Base-by-base conservation (phyloP, 225 moss, liverwort and hornwort genomes). In the Physcomitrellopsis africana region DNA sequence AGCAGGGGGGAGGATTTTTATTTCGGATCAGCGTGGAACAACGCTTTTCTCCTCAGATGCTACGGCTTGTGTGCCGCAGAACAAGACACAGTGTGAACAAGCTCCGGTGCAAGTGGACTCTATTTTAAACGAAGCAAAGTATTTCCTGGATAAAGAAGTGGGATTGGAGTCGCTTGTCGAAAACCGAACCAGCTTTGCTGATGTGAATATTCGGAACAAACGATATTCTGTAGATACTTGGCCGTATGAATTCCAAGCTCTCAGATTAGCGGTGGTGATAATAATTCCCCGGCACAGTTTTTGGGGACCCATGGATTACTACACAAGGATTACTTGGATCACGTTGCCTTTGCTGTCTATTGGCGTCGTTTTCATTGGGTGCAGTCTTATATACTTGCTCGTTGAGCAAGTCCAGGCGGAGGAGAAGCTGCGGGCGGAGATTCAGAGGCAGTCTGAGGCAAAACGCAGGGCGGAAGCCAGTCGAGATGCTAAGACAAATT, bases 401-500 rank as follows among this genome's bases (percentile, higher is more conserved):
- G 73, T 81, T 72, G 87, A 83, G 67, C 77, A 86, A 70, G 79
- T 81, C 54, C 74, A 80, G 48, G 78, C 73, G 47, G 84, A 85
- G 67, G 63, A 84, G 68, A 90, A 80, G 74, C 76, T 87, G 45
- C 80, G 89, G 80, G 59, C 69, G 73, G 90, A 87, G 73, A 82
- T 90, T 72, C 60, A 68, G 44, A 70, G 76, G 26, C 84, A 86
- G 71, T 68, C 81, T 57, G 85, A 90, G 68, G 84, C 84, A 54
- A 90, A 74, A 68, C 62, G 66, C 54, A 70, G 82, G 64, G 90
- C 90, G 10, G 90, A 90, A 86, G 87, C 90, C 22, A 90, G 87
- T 82, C 82, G 90, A 60, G 90, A 90, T 77, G 90, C 90, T 22
- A 90, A 90, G 78, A 90, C 90, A 62, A 87, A 82, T 42, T 90